Evolutionary conservation across 2,329 filamentous ascomycete genomes (phyloP).

Genomic region (Chrysosporium queenslandicum): DNA sequence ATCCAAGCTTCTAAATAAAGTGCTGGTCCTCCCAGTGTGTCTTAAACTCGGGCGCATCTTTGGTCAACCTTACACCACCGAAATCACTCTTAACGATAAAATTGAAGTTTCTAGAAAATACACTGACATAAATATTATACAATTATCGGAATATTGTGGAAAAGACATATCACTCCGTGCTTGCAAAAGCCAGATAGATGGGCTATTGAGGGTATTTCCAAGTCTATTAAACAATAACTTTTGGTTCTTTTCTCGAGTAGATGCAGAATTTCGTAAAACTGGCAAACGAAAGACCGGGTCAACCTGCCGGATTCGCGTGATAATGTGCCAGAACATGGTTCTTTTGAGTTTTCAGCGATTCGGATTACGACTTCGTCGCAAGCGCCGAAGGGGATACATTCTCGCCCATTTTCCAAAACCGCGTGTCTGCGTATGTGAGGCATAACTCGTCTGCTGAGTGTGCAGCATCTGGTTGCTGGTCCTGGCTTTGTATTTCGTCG

Average conservation of each 20-base stretch:
- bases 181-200: not conserved
- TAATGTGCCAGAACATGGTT: no score
- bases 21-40: no score
- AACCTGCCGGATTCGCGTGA: no score
- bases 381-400: constrained; percentile 20
- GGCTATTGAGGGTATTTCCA: not conserved
- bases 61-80: no score
- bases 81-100: no score
- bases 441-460: constrained; percentile 23
- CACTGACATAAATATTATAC: no score
- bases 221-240: not conserved
- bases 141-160: no score
- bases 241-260: no score
- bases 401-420: constrained; percentile 35
- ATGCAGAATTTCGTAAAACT: no score
- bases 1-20: not conserved
- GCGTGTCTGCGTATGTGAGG: constrained; percentile 36
- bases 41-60: no score
- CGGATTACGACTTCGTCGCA: not conserved
- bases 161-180: not conserved
- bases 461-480: not conserved
- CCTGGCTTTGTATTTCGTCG: constrained; percentile 4
- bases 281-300: no score
- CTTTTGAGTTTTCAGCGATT: no score
- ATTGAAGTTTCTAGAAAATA: not conserved